A percentile compares a stretch with the other conserved stretches of the same genome.
These are phyloP conservation scores for Didymella keratinophila DNA, from an alignment of 2,329 filamentous ascomycete species.

Conservation along the genomic window DNA sequence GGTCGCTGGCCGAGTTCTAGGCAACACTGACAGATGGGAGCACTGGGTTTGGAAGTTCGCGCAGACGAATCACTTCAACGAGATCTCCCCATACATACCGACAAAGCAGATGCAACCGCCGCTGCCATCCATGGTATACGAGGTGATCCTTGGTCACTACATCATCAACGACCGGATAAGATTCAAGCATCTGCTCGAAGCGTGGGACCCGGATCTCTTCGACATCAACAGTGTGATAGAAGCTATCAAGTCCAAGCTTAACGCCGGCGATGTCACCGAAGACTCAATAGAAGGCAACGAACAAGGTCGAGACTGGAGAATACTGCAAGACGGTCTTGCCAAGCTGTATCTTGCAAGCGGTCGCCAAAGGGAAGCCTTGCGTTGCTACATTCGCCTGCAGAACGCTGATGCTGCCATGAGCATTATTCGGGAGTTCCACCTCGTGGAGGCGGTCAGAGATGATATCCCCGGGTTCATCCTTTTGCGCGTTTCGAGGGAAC, in stretches of 20 bases:
- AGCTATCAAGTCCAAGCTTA: constrained; percentile 82
- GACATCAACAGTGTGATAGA: constrained; percentile 78
- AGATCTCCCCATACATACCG: constrained; percentile 86
- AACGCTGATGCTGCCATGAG: constrained; percentile 89
- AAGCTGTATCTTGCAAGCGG: constrained; percentile 84
- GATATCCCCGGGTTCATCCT: constrained; percentile 90
- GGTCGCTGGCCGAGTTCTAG: constrained; percentile 82
- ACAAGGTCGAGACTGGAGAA: constrained; percentile 81
- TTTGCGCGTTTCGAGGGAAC: constrained; percentile 79
- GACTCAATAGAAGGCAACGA: constrained; percentile 78
- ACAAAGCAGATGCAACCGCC: constrained; percentile 78
- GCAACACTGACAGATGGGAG: constrained; percentile 84
- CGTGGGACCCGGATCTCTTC: constrained; percentile 86
- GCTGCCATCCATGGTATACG: constrained; percentile 82
- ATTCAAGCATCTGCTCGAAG: constrained; percentile 80
- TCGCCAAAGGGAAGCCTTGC: constrained; percentile 81
- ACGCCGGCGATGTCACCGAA: constrained; percentile 75
- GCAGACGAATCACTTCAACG: constrained; percentile 83
- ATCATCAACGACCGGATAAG: constrained; percentile 77
- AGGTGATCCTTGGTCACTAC: constrained; percentile 88
- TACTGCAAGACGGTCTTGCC: constrained; percentile 86
- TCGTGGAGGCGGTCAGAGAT: constrained; percentile 88
- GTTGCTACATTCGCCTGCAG: constrained; percentile 87
- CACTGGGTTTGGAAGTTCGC: constrained; percentile 96
- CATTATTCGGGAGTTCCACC: constrained; percentile 84